phyloP scores from a whole-genome alignment of 768 basidiomycete genomes.

The Favolaschia claudopus region DNA sequence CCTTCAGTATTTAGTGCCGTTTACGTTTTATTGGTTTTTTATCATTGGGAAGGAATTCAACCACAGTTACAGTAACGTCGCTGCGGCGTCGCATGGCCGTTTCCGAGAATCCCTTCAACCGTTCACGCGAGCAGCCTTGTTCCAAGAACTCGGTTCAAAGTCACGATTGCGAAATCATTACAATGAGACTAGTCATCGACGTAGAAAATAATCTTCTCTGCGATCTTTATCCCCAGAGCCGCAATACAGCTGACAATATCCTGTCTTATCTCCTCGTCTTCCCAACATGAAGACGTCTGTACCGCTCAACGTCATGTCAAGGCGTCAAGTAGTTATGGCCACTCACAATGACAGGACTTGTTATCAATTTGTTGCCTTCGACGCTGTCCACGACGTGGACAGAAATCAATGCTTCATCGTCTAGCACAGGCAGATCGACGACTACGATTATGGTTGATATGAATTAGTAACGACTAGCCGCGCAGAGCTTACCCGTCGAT shows the following conservation, averaged over 20 bases:
- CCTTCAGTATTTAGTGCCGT: too few species aligned
- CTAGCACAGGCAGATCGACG: not conserved
- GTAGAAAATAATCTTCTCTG: slow-evolving; percentile 42
- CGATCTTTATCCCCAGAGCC: slow-evolving; percentile 52
- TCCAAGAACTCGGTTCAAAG: too few species aligned
- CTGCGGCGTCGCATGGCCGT: too few species aligned
- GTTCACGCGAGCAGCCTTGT: too few species aligned
- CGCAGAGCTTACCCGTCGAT: slow-evolving; percentile 20
- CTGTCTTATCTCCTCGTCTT: slow-evolving; percentile 34
- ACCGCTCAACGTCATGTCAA: not conserved
- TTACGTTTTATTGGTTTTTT: too few species aligned
- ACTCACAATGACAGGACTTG: slow-evolving; percentile 23
- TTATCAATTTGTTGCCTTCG: slow-evolving; percentile 9
- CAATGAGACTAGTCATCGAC: too few species aligned
- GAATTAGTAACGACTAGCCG: not conserved
- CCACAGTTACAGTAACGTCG: too few species aligned
- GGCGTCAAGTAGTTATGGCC: not conserved
- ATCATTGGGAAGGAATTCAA: too few species aligned
- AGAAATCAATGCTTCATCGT: slow-evolving; percentile 10
- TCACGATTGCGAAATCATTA: too few species aligned
- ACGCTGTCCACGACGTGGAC: slow-evolving; percentile 28
- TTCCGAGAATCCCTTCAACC: too few species aligned
- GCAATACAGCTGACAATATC: slow-evolving; percentile 51
- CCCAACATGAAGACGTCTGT: slow-evolving; percentile 37
- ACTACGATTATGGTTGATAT: not conserved